A percentile compares a stretch with the other conserved stretches of the same genome.
phyloP scores from a whole-genome alignment of 331 rosid species.

The Malus hybrid region DNA sequence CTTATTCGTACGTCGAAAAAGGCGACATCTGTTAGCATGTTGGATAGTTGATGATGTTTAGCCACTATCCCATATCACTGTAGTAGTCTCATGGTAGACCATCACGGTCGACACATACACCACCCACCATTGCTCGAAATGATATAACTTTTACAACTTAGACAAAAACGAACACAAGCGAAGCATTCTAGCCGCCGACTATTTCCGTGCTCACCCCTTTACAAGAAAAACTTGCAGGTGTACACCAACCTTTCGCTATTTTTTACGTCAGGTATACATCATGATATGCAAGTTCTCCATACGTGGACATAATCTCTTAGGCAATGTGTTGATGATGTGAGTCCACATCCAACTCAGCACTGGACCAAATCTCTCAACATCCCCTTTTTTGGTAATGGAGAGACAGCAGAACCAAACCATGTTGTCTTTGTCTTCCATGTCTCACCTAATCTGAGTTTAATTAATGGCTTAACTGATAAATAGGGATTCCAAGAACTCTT shows the following conservation, averaged over 20 bases:
- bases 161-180: neutral
- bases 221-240: neutral
- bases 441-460: neutral
- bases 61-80: neutral
- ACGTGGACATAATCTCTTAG: neutral
- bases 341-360: neutral
- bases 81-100: neutral
- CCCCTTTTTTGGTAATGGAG: neutral
- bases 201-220: neutral
- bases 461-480: too few species aligned
- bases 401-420: constrained; percentile 3
- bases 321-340: neutral
- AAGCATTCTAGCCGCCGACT: neutral
- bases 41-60: neutral
- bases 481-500: too few species aligned
- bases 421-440: constrained; percentile 16
- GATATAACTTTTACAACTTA: neutral
- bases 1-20: neutral
- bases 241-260: neutral
- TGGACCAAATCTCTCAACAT: neutral
- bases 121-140: neutral
- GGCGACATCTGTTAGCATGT: neutral
- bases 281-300: neutral
- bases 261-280: neutral
- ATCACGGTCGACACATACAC: neutral